phyloP scores from a whole-genome alignment of 108 stramenopile genomes.

The Licmophora abbreviata region DNA sequence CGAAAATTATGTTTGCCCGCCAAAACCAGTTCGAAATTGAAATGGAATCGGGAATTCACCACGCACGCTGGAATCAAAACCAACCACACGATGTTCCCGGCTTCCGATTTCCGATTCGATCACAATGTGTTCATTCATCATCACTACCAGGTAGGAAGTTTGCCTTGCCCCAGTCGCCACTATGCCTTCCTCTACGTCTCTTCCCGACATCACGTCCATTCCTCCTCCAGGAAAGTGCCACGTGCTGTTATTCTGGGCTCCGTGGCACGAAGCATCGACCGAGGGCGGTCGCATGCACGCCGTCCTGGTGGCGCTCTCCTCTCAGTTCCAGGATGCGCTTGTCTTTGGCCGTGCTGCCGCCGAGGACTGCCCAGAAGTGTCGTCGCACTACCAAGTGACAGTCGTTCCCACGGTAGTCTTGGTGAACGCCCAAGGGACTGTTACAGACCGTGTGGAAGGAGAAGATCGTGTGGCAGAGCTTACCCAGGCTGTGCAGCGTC shows the following conservation, averaged over 20 bases:
- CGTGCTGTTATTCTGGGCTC: conserved; percentile 81
- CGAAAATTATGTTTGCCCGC: no score
- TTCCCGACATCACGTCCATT: conserved; percentile 2
- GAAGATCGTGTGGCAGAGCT: conserved; percentile 69
- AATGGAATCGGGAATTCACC: no score
- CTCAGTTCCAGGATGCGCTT: conserved; percentile 1
- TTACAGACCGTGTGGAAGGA: conserved; percentile 81
- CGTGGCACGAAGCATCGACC: conserved; percentile 80
- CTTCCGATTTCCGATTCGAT: no score
- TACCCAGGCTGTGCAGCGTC: conserved; percentile 43
- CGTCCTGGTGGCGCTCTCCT: conserved; percentile 38
- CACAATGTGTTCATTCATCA: no score
- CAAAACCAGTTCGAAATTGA: no score
- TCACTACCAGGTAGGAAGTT: no score
- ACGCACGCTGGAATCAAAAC: no score
- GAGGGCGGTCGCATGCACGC: conserved; percentile 41
- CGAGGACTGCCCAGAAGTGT: conserved; percentile 51
- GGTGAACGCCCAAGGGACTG: conserved; percentile 32
- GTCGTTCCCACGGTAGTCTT: conserved; percentile 88
- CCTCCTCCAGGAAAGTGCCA: conserved; percentile 28
- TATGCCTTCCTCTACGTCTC: no score
- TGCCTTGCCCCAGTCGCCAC: no score
- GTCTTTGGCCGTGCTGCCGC: conserved; percentile 60
- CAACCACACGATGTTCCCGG: no score
- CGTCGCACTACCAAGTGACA: conserved; percentile 48